phyloP scores from a whole-genome alignment of 2,329 filamentous ascomycete species.

The Alternaria sp. region DNA sequence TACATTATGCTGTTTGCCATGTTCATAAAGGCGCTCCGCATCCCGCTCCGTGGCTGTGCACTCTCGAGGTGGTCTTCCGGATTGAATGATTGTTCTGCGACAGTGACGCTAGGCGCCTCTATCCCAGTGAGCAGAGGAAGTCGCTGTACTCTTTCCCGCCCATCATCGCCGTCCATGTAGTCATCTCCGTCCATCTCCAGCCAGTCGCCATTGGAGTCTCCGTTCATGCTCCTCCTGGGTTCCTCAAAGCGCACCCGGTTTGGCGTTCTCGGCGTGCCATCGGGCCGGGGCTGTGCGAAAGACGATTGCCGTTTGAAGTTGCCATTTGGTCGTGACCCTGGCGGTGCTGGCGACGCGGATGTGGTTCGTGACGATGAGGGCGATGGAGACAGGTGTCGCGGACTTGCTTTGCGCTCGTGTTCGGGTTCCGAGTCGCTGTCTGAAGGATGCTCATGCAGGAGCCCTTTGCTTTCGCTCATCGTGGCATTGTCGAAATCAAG shows the following conservation, averaged over 20 bases:
- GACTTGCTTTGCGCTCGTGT: slow-evolving; percentile 22
- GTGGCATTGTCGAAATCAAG: slow-evolving; percentile 42
- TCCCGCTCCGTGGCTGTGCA: slow-evolving; percentile 80
- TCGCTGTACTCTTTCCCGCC: slow-evolving; percentile 58
- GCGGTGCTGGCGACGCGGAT: slow-evolving; percentile 41
- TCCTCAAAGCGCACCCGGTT: slow-evolving; percentile 78
- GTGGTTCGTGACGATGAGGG: slow-evolving; percentile 38
- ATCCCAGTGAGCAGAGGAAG: slow-evolving; percentile 81
- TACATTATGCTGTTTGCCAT: slow-evolving; percentile 98
- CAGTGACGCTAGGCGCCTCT: slow-evolving; percentile 79
- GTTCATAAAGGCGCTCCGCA: slow-evolving; percentile 96
- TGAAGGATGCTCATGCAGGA: slow-evolving; percentile 46
- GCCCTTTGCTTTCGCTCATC: slow-evolving; percentile 51
- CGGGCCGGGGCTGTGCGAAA: slow-evolving; percentile 56
- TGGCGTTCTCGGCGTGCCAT: slow-evolving; percentile 68
- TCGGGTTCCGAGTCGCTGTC: slow-evolving; percentile 43
- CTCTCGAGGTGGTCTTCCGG: slow-evolving; percentile 67
- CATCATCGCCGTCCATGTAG: slow-evolving; percentile 57
- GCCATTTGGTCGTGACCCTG: slow-evolving; percentile 36
- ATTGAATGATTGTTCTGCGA: slow-evolving; percentile 67
- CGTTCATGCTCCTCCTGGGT: slow-evolving; percentile 48
- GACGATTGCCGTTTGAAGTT: slow-evolving; percentile 51
- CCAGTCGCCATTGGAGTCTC: slow-evolving; percentile 48
- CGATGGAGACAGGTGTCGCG: slow-evolving; percentile 37
- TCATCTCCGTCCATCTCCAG: slow-evolving; percentile 68